A percentile compares a stretch with the other conserved stretches of the same genome.
phyloP scores from a whole-genome alignment of 441 rosid genomes.

The Sinapis alba region DNA sequence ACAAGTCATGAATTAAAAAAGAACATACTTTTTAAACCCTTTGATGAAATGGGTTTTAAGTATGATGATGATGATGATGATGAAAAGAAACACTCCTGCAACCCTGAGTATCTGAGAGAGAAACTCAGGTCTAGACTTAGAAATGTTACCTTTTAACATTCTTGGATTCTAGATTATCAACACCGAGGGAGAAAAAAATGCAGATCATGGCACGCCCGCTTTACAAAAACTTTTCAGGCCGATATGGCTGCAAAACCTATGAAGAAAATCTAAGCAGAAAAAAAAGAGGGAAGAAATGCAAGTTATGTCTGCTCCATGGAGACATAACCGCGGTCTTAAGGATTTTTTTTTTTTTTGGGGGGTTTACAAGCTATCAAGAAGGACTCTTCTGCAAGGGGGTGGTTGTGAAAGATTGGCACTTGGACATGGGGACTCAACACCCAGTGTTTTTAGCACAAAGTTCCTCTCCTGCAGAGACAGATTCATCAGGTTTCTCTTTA shows the following conservation, averaged over 20 bases:
- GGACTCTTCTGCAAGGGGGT: slow-evolving; percentile 97
- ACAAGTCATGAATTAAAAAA: slow-evolving; percentile 16
- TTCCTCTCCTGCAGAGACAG: slow-evolving; percentile 75
- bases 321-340: slow-evolving; percentile 33
- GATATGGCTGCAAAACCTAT: slow-evolving; percentile 66
- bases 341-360: slow-evolving; percentile 15
- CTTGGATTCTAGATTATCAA: slow-evolving; percentile 56
- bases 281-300: slow-evolving; percentile 16
- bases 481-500: slow-evolving; percentile 10
- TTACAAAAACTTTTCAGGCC: slow-evolving; percentile 67
- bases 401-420: slow-evolving; percentile 66
- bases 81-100: slow-evolving; percentile 15
- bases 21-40: slow-evolving; percentile 20
- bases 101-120: slow-evolving; percentile 41
- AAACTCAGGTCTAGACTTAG: slow-evolving; percentile 64
- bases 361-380: slow-evolving; percentile 81
- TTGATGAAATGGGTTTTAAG: slow-evolving; percentile 29
- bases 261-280: slow-evolving; percentile 39
- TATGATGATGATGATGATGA: slow-evolving; percentile 19
- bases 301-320: slow-evolving; percentile 33
- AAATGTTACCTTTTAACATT: slow-evolving; percentile 66
- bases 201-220: slow-evolving; percentile 74
- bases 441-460: slow-evolving; percentile 94
- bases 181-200: slow-evolving; percentile 38
- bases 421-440: slow-evolving; percentile 79